Conservation (phyloP, 768 basidiomycete genomes). For the Mrakia gelida region DNA sequence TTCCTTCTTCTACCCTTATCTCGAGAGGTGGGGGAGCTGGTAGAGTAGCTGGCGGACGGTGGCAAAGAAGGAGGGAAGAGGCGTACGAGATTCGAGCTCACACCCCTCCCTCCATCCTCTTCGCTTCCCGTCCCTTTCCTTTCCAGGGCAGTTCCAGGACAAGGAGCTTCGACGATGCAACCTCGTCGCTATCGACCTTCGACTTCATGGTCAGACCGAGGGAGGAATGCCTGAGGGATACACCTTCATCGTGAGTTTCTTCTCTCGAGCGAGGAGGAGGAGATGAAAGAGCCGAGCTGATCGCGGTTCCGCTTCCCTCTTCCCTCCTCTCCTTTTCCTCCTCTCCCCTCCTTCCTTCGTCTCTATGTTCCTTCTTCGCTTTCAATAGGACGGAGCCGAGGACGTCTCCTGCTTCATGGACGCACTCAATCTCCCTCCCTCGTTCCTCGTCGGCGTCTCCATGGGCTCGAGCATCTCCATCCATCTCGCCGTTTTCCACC, state of each 20-base stretch:
- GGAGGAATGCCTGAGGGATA: slow-evolving; percentile 17
- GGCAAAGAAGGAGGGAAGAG: background rate
- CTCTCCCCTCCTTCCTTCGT: background rate
- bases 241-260: slow-evolving; percentile 19
- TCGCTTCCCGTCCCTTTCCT: background rate
- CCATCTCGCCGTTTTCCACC: slow-evolving; percentile 16
- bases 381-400: slow-evolving; percentile 27
- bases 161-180: slow-evolving; percentile 19
- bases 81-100: background rate
- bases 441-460: slow-evolving; percentile 24
- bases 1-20: background rate
- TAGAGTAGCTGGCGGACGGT: background rate
- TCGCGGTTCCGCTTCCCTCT: background rate
- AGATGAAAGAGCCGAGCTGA: background rate
- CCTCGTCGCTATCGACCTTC: slow-evolving; percentile 23
- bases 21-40: background rate
- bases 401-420: slow-evolving; percentile 24
- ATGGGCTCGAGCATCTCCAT: slow-evolving; percentile 27
- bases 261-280: background rate
- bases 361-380: background rate
- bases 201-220: slow-evolving; percentile 17
- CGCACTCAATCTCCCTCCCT: slow-evolving; percentile 19
- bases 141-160: slow-evolving; percentile 24
- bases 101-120: background rate
- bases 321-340: background rate